Evolutionary conservation across 352 stramenopile species (phyloP), one percentile per base, ranked within the genome.

Genomic region (Globisporangium orthogonon): DNA sequence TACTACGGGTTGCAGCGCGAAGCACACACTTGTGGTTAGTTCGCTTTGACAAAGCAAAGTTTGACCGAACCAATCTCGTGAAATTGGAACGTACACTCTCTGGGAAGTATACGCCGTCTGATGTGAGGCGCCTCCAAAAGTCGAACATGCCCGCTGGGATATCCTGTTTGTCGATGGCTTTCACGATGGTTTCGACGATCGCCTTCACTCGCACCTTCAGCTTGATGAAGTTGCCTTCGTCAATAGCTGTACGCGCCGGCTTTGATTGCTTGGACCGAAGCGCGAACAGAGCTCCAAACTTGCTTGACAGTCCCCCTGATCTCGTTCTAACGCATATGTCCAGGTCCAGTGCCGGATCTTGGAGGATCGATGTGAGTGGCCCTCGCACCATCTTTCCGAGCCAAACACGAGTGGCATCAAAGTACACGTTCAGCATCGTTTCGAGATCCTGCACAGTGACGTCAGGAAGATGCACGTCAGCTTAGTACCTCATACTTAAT

Each of bases 41-140:
- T 23, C 4, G 15, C 37, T 17, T 4, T 2, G 1, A 4, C 37
- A 43, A 17, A 3, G 37, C 11, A 6, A 23, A 23, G 23, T 23
- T 23, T 23, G 23, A 23, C 23, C 23, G 23, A 23, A 23, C 23
- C 23, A 23, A 23, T 23, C 23, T 13, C 37, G 11, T 17, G 4
- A 4, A 17, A 9, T 0, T 45, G 14, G 30, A 18, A 66, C 71
- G 29, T 71, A 90, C 80, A 43, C 50, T 73, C 4, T 73, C 50
- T 7, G 81, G 78, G 46, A 91, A 85, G 50, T 88, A 91, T 18
- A 86, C 65, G 2, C 81, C 81, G 45, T 89, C 73, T 0, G 60
- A 69, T 2, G 75, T 76, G 39, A 91, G 54, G 3, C 72, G 65
- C 51, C 60, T 73, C 67, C 70, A 85, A 50, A 91, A 89, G 9